These are phyloP conservation scores for Neurospora hispaniola DNA, from an alignment of 495 filamentous ascomycete genomes.

Conservation along the genomic window DNA sequence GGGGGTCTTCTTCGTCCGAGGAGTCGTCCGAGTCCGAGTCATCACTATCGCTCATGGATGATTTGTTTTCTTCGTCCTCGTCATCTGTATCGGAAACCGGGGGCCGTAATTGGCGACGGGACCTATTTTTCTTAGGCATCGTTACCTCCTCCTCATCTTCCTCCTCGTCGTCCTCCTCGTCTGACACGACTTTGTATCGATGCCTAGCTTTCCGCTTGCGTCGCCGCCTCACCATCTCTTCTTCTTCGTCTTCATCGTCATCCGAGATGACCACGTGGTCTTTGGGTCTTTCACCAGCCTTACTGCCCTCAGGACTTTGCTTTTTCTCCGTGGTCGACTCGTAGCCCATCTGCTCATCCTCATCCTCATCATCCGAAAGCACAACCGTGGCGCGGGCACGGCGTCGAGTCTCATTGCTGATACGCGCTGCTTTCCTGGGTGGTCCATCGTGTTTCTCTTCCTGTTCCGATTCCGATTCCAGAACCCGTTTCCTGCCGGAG, in stretches of 20 bases:
- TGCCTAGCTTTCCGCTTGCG: not conserved
- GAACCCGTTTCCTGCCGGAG: not conserved
- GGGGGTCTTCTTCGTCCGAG: not conserved
- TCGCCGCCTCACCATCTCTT: not conserved
- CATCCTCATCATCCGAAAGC: conserved; percentile 8
- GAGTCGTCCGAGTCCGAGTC: not conserved
- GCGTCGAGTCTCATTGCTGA: not conserved
- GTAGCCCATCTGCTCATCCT: not conserved
- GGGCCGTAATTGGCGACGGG: not conserved
- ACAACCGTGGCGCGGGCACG: not conserved
- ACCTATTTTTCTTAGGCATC: not conserved
- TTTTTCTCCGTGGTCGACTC: not conserved
- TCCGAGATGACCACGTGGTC: not conserved
- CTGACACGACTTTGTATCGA: not conserved
- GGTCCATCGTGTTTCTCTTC: not conserved
- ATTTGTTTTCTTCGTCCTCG: not conserved
- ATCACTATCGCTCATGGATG: not conserved
- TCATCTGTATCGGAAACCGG: not conserved
- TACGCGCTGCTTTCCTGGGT: conserved; percentile 5
- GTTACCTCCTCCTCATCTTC: not conserved
- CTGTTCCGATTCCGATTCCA: conserved; percentile 9
- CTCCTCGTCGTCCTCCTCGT: not conserved
- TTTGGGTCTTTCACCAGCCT: not conserved
- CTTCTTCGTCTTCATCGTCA: not conserved
- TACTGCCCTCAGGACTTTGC: not conserved